phyloP scores from a whole-genome alignment of 768 basidiomycete species.

The Boletales sp. region DNA sequence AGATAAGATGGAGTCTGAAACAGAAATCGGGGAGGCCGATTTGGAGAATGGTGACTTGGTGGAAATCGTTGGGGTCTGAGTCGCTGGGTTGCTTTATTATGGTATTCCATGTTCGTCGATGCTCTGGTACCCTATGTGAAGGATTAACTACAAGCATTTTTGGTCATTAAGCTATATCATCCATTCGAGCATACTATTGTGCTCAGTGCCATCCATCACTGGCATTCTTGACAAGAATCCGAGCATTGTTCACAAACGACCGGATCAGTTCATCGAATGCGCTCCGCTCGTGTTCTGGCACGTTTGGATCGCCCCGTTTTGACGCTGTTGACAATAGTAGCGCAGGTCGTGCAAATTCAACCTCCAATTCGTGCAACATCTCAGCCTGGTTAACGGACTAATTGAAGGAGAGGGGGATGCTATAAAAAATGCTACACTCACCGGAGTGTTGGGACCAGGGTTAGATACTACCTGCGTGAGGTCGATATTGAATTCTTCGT shows the following conservation, averaged over 20 bases:
- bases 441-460: constrained; percentile 44
- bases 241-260: constrained; percentile 88
- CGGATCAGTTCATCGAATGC: constrained; percentile 91
- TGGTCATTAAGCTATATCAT: not conserved
- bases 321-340: constrained; percentile 68
- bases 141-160: constrained; percentile 1
- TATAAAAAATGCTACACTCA: constrained; percentile 30
- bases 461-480: constrained; percentile 84
- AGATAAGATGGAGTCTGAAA: constrained; percentile 57
- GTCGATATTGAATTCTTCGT: constrained; percentile 92
- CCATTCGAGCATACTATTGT: no score
- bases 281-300: constrained; percentile 58
- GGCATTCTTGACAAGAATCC: constrained; percentile 83
- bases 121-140: constrained; percentile 2
- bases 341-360: constrained; percentile 76
- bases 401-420: constrained; percentile 1
- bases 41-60: constrained; percentile 79
- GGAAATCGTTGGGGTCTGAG: constrained; percentile 61
- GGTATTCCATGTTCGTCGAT: constrained; percentile 14
- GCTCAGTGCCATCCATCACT: constrained; percentile 42
- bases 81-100: not conserved
- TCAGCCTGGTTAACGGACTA: constrained; percentile 41
- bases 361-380: constrained; percentile 80
- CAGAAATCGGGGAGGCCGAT: constrained; percentile 62
- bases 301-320: constrained; percentile 60